Conservation (phyloP, 78 protist species). For the Dictyostelium purpureum region DNA sequence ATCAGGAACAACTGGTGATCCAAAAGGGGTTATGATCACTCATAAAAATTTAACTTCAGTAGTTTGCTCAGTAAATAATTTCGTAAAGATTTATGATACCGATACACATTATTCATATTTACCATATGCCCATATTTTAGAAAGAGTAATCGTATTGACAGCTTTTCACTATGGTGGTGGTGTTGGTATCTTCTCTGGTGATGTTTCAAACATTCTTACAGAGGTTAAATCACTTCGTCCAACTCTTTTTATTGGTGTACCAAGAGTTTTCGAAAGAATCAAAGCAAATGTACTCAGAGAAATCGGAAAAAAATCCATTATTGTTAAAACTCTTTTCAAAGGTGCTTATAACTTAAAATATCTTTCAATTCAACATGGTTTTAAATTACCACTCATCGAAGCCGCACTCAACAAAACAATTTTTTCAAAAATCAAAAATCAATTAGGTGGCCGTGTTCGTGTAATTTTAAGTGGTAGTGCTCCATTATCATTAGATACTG, state of each 20-base stretch:
- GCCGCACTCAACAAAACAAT: conserved; percentile 9
- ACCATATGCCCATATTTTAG: conserved; percentile 87
- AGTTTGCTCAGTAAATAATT: conserved; percentile 16
- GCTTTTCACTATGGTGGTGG: conserved; percentile 55
- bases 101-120: conserved; percentile 85
- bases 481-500: conserved; percentile 85
- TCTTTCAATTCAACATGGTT: conserved; percentile 1
- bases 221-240: conserved; percentile 90
- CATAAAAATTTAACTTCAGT: conserved; percentile 83
- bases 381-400: conserved; percentile 49
- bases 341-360: neutral
- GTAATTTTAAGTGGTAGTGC: conserved; percentile 93
- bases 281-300: conserved; percentile 45
- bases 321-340: neutral
- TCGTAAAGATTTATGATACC: conserved; percentile 16
- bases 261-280: conserved; percentile 83
- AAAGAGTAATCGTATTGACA: conserved; percentile 53
- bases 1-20: conserved; percentile 91
- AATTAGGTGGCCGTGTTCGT: conserved; percentile 93
- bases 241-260: conserved; percentile 93
- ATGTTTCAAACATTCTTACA: conserved; percentile 56
- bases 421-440: conserved; percentile 70
- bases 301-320: neutral
- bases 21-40: conserved; percentile 91
- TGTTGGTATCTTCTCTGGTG: conserved; percentile 86